Percentiles rank a stretch among this genome's conserved stretches.
phyloP scores from a whole-genome alignment of 768 basidiomycete genomes.

The Lentinus tigrinus region DNA sequence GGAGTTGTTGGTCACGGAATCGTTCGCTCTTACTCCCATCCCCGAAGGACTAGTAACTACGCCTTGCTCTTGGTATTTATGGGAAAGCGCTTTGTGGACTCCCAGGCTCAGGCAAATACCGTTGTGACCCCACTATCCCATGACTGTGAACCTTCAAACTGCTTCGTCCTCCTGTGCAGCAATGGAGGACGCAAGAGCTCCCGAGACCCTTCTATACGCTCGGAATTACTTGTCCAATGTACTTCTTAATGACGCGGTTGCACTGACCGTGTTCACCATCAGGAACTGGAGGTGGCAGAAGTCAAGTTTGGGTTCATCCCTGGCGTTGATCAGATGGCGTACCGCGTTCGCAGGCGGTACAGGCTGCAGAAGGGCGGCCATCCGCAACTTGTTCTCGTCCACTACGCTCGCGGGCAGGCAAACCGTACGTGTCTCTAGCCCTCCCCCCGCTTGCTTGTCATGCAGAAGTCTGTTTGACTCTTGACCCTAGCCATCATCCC shows the following conservation, averaged over 20 bases:
- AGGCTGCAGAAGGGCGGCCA: conserved; percentile 74
- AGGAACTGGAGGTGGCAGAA: conserved; percentile 82
- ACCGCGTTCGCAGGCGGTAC: conserved; percentile 67
- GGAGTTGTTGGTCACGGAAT: too few relatives aligned
- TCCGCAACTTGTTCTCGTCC: conserved; percentile 69
- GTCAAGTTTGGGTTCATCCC: conserved; percentile 79
- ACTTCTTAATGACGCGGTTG: neutral
- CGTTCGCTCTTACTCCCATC: too few relatives aligned
- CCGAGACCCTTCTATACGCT: too few relatives aligned
- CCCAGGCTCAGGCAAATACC: too few relatives aligned
- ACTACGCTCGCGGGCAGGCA: conserved; percentile 67
- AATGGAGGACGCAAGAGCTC: too few relatives aligned
- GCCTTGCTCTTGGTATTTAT: too few relatives aligned
- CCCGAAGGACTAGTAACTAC: too few relatives aligned
- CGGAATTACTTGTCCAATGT: too few relatives aligned
- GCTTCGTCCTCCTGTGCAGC: too few relatives aligned
- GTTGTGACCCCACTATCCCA: too few relatives aligned
- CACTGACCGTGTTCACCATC: neutral
- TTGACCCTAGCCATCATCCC: conserved; percentile 55
- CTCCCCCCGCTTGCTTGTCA: neutral
- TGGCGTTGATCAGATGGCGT: conserved; percentile 59
- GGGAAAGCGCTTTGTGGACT: too few relatives aligned
- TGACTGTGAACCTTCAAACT: too few relatives aligned
- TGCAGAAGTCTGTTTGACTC: neutral
- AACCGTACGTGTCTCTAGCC: conserved; percentile 47